A percentile compares a stretch with the other conserved stretches of the same genome.
Evolutionary conservation across 768 basidiomycete genomes (phyloP).

Genomic region (Coprinopsis sp.): DNA sequence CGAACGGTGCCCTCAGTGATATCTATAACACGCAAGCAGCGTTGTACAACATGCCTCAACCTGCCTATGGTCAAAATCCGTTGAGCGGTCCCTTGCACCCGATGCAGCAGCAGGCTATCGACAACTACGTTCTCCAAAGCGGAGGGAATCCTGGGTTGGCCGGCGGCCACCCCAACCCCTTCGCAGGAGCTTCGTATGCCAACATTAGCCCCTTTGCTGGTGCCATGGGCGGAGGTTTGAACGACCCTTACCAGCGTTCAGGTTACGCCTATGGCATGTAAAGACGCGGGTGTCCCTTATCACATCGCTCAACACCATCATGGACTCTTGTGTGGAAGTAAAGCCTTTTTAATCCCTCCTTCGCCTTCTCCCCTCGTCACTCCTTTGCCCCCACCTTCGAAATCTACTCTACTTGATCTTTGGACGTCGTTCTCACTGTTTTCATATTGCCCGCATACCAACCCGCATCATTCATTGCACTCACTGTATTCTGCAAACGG

Average conservation of each 20-base stretch:
- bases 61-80: constrained; percentile 54
- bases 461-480: constrained; percentile 32
- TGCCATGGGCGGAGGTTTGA: constrained; percentile 49
- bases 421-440: constrained; percentile 41
- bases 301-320: constrained; percentile 17
- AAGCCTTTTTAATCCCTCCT: constrained; percentile 36
- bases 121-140: constrained; percentile 77
- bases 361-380: constrained; percentile 20
- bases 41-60: constrained; percentile 55
- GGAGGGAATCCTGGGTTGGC: constrained; percentile 61
- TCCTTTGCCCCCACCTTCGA: constrained; percentile 31
- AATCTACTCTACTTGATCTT: constrained; percentile 36
- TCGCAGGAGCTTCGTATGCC: constrained; percentile 52
- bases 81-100: constrained; percentile 51
- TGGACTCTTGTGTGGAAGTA: constrained; percentile 29
- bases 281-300: constrained; percentile 24
- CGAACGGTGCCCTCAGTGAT: constrained; percentile 56
- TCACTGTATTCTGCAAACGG: constrained; percentile 71
- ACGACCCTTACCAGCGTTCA: constrained; percentile 73
- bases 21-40: constrained; percentile 60
- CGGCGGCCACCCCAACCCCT: constrained; percentile 53
- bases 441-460: constrained; percentile 41
- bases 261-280: constrained; percentile 80
- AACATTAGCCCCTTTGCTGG: constrained; percentile 48
- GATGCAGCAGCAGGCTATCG: constrained; percentile 69